Base-by-base conservation (phyloP, 2,329 filamentous ascomycete species). In the Xylariales sp. region DNA sequence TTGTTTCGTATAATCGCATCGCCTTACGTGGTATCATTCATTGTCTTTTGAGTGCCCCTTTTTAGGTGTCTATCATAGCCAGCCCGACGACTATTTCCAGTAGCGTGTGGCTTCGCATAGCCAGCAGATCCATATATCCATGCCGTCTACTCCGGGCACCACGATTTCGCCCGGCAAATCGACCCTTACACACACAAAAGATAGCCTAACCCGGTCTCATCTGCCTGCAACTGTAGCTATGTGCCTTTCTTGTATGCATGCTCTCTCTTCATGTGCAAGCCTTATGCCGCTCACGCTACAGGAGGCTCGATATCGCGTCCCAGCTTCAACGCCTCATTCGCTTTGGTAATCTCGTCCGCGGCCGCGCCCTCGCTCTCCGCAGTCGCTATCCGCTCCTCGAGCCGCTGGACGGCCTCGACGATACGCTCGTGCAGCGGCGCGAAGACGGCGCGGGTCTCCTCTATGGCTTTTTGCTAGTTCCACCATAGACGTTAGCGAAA, bases 391-490 rank as follows among this genome's bases (percentile, higher is more conserved):
- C 93, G 86, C 72, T 91, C 87, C 81, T 97, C 89, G 56, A 97
- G 84, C 77, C 90, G 93, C 65, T 86, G 83, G 48, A 94, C 83
- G 1, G 93, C 91, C 64, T 91, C 88, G 53, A 80, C 81, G 73
- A 97, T 93, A 76, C 93, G 91, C 76, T 87, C 79, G 74, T 87
- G 87, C 72, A 98, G 81, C 1, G 88, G 88, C 2, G 86, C 90
- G 74, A 98, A 91, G 34, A 98, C 89, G 64, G 90, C 91, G 78
- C 91, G 91, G 8, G 96, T 98, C 82, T 99, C 93, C 72, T 94
- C 89, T n/a, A 94, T 83, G 28, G 92, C 94, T 83, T 88, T 87
- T 82, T 88, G 87, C 94, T 97, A 57, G 52, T 58, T 9, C 69
- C 48, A 12, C 23, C 12, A 10, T 14, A 8, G 1, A 9, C 8